These are phyloP conservation scores for Metschnikowia koreensis DNA, from an alignment of 805 yeast genomes.

Conservation along the genomic window DNA sequence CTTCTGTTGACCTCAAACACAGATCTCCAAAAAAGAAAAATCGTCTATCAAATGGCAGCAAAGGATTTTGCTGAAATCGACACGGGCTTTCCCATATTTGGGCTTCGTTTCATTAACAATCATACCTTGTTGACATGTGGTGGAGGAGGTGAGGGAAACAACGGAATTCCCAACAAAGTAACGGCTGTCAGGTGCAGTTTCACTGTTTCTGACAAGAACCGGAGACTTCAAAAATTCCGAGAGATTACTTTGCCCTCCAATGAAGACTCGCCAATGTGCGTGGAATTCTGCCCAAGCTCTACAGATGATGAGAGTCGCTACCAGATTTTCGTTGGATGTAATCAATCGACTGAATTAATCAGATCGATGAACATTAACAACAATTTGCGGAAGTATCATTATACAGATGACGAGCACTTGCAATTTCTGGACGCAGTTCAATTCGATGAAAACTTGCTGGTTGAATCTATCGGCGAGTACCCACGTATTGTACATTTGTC, in stretches of 20 bases:
- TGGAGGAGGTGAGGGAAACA: constrained; percentile 94
- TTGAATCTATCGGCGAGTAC: constrained; percentile 48
- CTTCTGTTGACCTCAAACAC: background rate
- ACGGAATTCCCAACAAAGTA: constrained; percentile 83
- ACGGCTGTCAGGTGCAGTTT: constrained; percentile 63
- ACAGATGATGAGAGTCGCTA: constrained; percentile 31
- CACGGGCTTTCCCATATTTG: constrained; percentile 77
- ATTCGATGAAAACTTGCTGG: constrained; percentile 43
- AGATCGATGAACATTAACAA: constrained; percentile 58
- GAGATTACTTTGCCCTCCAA: constrained; percentile 58
- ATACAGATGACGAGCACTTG: constrained; percentile 55
- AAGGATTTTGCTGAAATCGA: constrained; percentile 34
- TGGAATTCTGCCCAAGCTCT: constrained; percentile 45
- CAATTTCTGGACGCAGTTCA: constrained; percentile 61
- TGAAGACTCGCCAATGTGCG: constrained; percentile 87
- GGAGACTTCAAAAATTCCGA: constrained; percentile 54
- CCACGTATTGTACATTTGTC: constrained; percentile 62
- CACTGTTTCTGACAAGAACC: constrained; percentile 39
- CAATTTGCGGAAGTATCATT: constrained; percentile 67
- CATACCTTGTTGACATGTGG: constrained; percentile 72
- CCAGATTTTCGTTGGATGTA: constrained; percentile 69
- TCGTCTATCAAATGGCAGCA: constrained; percentile 11
- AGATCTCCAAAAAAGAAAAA: background rate
- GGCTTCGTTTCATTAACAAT: constrained; percentile 66
- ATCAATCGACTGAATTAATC: constrained; percentile 60